Conservation (phyloP, 2,329 filamentous ascomycete genomes). For the Fusarium oligoseptatum region DNA sequence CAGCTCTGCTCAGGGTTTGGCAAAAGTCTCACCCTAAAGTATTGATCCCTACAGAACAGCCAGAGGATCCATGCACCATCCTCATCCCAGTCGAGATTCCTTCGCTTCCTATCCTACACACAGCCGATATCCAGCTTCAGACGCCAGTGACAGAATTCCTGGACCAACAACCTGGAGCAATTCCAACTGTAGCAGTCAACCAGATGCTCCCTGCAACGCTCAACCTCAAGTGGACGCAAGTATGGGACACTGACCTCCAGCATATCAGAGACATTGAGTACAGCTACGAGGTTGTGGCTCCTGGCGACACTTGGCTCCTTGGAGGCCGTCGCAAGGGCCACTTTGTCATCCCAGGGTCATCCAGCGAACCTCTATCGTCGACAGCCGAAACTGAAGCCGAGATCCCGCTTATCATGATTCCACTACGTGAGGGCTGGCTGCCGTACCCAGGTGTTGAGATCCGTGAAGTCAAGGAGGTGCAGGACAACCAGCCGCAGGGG, state of each 20-base stretch:
- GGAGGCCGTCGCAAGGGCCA: conserved; percentile 85
- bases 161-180: conserved; percentile 49
- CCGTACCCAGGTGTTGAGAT: conserved; percentile 85
- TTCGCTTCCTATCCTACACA: conserved; percentile 84
- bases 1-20: conserved; percentile 51
- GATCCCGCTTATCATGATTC: conserved; percentile 82
- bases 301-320: conserved; percentile 84
- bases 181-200: conserved; percentile 68
- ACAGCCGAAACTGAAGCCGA: conserved; percentile 65
- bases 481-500: conserved; percentile 48
- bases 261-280: conserved; percentile 74
- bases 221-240: conserved; percentile 71
- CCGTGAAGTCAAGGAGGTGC: conserved; percentile 64
- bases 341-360: conserved; percentile 70
- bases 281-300: conserved; percentile 83
- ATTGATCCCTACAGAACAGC: conserved; percentile 39
- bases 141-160: conserved; percentile 50
- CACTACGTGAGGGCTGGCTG: conserved; percentile 82
- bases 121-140: conserved; percentile 74
- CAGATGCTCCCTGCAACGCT: conserved; percentile 75
- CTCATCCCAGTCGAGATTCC: conserved; percentile 92
- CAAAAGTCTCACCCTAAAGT: conserved; percentile 48
- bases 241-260: conserved; percentile 67
- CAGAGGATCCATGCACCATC: conserved; percentile 70
- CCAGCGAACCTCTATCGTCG: conserved; percentile 58